Conservation (phyloP, 345 rosid genomes). For the Eucalyptus curtisii region DNA sequence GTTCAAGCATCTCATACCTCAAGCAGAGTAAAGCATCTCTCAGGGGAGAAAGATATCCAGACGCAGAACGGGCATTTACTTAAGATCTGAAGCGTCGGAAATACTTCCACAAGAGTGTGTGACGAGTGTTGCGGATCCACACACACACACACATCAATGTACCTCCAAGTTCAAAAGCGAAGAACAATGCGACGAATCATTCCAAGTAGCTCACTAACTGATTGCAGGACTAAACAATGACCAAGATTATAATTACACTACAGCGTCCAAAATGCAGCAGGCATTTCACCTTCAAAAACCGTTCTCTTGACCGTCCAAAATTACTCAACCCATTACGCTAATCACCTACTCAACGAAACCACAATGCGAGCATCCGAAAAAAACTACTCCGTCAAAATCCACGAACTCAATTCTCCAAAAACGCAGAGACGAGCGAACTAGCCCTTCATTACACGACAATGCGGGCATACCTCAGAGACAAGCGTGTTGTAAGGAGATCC, state of each 20-base stretch:
- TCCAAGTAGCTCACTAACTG: not conserved
- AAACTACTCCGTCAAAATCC: not conserved
- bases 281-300: not conserved
- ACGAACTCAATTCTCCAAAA: not conserved
- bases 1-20: not conserved
- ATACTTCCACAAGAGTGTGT: not conserved
- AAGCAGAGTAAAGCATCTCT: not conserved
- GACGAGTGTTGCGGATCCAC: not conserved
- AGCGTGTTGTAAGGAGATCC: slow-evolving; percentile 31
- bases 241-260: not conserved
- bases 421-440: too few relatives aligned
- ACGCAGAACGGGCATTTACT: not conserved
- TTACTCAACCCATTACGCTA: not conserved
- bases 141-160: not conserved
- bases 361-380: not conserved
- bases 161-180: not conserved
- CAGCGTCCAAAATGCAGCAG: not conserved
- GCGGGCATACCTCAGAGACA: slow-evolving; percentile 50
- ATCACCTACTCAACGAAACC: not conserved
- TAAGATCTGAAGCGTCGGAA: not conserved
- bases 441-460: not conserved
- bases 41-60: not conserved
- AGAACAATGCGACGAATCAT: not conserved
- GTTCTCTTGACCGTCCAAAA: not conserved
- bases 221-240: not conserved